A percentile compares a stretch with the other conserved stretches of the same genome.
These are phyloP conservation scores for Pleurotus platypus DNA, from an alignment of 768 basidiomycete species.

Conservation along the genomic window DNA sequence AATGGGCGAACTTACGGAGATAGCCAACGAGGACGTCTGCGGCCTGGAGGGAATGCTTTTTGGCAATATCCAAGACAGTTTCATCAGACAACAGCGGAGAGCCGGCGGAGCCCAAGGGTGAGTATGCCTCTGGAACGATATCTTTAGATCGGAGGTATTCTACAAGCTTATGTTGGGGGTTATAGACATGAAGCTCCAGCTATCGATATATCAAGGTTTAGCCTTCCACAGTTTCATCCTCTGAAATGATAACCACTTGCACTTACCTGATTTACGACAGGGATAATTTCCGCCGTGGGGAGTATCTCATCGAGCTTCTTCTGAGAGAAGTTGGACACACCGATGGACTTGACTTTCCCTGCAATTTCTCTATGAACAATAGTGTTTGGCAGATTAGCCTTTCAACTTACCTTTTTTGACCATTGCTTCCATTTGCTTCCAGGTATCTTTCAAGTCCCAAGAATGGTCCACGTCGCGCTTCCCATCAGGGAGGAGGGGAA, in stretches of 20 bases:
- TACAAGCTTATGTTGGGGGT: slow-evolving; percentile 68
- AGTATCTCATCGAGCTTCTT: slow-evolving; percentile 67
- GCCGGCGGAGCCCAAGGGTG: slow-evolving; percentile 70
- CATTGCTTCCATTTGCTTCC: slow-evolving; percentile 80
- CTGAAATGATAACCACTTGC: neutral
- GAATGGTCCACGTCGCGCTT: slow-evolving; percentile 63
- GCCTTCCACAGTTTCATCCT: neutral
- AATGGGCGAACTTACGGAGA: slow-evolving; percentile 38
- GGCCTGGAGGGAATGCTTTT: slow-evolving; percentile 48
- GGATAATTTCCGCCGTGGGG: slow-evolving; percentile 60
- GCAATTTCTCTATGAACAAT: slow-evolving; percentile 5
- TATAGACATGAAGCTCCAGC: slow-evolving; percentile 74
- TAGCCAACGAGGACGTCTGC: slow-evolving; percentile 62
- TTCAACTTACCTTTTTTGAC: slow-evolving; percentile 50
- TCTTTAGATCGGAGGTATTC: slow-evolving; percentile 59
- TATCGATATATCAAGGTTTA: slow-evolving; percentile 20
- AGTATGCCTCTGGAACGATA: slow-evolving; percentile 77
- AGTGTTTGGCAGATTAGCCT: slow-evolving; percentile 7
- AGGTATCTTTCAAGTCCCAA: slow-evolving; percentile 70
- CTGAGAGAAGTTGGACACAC: slow-evolving; percentile 76
- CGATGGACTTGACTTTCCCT: slow-evolving; percentile 69
- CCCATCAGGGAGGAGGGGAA: slow-evolving; percentile 61
- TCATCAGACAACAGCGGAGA: slow-evolving; percentile 67
- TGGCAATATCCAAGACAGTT: slow-evolving; percentile 54
- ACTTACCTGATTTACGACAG: slow-evolving; percentile 68